These are phyloP conservation scores for Diplodia scrobiculata DNA, from an alignment of 2,329 filamentous ascomycete species.

Conservation along the genomic window DNA sequence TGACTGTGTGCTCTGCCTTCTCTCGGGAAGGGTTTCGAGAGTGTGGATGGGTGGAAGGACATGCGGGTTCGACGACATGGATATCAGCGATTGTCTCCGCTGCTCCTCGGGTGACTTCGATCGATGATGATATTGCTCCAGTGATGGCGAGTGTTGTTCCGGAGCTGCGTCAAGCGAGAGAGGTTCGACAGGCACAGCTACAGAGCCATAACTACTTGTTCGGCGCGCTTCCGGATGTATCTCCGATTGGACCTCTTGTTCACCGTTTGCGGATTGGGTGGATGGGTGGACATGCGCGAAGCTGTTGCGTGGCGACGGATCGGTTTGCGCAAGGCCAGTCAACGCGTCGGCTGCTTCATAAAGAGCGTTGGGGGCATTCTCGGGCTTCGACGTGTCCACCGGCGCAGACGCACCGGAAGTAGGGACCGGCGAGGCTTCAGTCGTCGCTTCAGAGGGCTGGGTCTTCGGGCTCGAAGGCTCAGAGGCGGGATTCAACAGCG, in stretches of 20 bases:
- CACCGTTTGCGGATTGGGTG: background rate
- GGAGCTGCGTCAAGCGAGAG: constrained; percentile 42
- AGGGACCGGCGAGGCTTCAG: background rate
- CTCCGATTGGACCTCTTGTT: constrained; percentile 8
- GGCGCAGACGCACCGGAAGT: background rate
- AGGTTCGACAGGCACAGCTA: constrained; percentile 46
- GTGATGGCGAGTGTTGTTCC: constrained; percentile 47
- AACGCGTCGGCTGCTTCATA: constrained; percentile 48
- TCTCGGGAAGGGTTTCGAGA: constrained; percentile 23
- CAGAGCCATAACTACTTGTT: constrained; percentile 41
- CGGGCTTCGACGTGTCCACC: background rate
- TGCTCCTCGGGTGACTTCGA: constrained; percentile 51
- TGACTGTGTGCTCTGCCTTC: constrained; percentile 11
- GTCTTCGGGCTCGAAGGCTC: constrained; percentile 19
- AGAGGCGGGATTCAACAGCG: constrained; percentile 43
- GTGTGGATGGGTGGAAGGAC: constrained; percentile 48
- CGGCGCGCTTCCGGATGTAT: constrained; percentile 34
- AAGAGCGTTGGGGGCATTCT: constrained; percentile 31
- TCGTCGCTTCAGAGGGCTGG: background rate
- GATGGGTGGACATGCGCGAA: background rate
- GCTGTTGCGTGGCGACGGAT: constrained; percentile 14
- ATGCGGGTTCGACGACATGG: constrained; percentile 39
- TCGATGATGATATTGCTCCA: constrained; percentile 52
- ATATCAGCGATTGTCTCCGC: constrained; percentile 42
- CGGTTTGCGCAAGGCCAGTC: constrained; percentile 39